Evolutionary conservation across 805 yeast species (phyloP), one percentile per base, ranked within the genome.

Genomic region (Torulaspora franciscae): DNA sequence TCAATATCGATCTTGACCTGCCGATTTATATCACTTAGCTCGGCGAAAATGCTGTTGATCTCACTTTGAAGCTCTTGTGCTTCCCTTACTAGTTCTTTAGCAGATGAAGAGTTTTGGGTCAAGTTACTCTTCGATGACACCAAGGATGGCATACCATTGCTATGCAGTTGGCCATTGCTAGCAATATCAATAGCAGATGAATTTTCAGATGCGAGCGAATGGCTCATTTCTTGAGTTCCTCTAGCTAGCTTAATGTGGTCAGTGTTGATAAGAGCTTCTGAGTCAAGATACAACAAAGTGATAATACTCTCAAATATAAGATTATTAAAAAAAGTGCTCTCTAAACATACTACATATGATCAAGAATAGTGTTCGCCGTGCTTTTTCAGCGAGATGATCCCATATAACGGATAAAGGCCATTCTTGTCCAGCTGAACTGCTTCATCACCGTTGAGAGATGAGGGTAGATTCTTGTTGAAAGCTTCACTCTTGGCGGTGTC

Each of bases 301-400:
- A 9, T 3, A 30, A 19, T 7, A 14, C 10, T 24, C 8, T n/a
- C 4, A 14, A 23, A 19, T 4, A 19, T 24, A 2, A 11, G n/a
- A 35, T 14, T n/a, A 4, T 27, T 17, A 7, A 5, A 14, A 26
- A 30, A 13, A 29, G 7, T 14, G 22, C 22, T 19, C n/a, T 4
- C 10, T 5, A 32, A 13, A 13, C 25, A 13, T 6, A 28, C 10
- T 13, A 19, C 13, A 19, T 25, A 17, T 13, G 26, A 34, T 47
- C 50, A 61, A 9, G 65, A 59, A 37, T 53, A 70, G 48, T 65
- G 69, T 57, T 80, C 85, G 38, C 83, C 81, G 58, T 81, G 75
- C 62, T 80, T 80, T 54, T 83, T 73, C 57, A 80, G 70, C 14
- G 74, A 61, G 46, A 71, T 69, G 38, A 73, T 62, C 43, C 69